Base-by-base conservation (phyloP, 257 asterid genomes). In the Gentiana straminea region DNA sequence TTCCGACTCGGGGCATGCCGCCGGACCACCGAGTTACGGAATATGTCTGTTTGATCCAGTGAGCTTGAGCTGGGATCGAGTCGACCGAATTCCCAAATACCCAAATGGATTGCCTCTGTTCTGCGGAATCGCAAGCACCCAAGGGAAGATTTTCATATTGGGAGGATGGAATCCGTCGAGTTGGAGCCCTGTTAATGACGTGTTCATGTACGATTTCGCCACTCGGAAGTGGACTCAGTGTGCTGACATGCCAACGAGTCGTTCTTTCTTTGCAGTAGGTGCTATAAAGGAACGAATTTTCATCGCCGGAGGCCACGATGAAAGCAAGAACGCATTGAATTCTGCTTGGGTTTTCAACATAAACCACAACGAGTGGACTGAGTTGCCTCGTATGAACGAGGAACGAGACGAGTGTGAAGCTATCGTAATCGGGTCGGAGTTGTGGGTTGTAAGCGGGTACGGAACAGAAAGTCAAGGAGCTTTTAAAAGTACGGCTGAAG, bases 361-460 rank as follows among this genome's bases (percentile, higher is more conserved):
- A 0, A 57, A 60, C 2, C 10, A 33, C 52, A 59, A 81, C 52
- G 77, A 69, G 75, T 90, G 96, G 98, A 37, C 64, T 0, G 94
- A 86, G 74, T 63, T 86, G 77, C 36, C 64, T 3, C 8, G 60
- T 66, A 90, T 90, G 96, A 67, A 74, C 0, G 91, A 84, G 78
- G 95, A 74, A 68, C 72, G 98, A 37, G 98, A 90, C 73, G 98
- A 86, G 77, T 86, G 98, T 65, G 95, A 84, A 71, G 98, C 96
- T 1, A 33, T 75, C 0, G 56, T 86, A 0, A 45, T 82, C 35
- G 96, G 91, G 52, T 59, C 77, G 9, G 89, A 79, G 68, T 81
- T 90, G 52, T 86, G 95, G 94, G 96, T 86, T 13, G 94, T 90
- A 45, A 82, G 95, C 47, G 98, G 98, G 2, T 90, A 86, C 62